A percentile compares a stretch with the other conserved stretches of the same genome.
phyloP scores from a whole-genome alignment of 163 green algal genomes.

The Trebouxiophyceae sp. region DNA sequence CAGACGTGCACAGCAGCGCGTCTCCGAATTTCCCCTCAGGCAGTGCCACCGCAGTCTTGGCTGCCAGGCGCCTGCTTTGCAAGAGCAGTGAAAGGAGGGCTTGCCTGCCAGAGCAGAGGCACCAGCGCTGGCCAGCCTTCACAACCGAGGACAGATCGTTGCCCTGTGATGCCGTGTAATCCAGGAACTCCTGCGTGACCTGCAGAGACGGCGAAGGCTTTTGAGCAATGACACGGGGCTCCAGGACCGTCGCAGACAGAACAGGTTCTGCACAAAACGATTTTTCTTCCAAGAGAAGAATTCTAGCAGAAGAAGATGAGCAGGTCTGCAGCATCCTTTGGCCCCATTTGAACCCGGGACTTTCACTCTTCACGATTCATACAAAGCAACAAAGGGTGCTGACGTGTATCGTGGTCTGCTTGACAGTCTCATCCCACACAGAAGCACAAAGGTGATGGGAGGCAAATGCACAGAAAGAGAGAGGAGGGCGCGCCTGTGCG shows the following conservation, averaged over 20 bases:
- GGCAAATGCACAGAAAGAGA: not conserved
- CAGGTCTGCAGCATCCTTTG: no score
- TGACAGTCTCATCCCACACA: not conserved
- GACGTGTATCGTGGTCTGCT: not conserved
- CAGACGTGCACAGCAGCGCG: not conserved
- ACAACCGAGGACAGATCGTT: slow-evolving; percentile 59
- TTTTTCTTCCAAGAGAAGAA: not conserved
- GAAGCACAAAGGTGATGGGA: not conserved
- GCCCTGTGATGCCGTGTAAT: slow-evolving; percentile 23
- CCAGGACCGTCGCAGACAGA: no score
- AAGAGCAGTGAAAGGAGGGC: not conserved
- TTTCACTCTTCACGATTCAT: no score
- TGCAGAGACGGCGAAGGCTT: not conserved
- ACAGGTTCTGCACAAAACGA: not conserved
- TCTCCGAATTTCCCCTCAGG: no score
- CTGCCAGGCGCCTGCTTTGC: not conserved
- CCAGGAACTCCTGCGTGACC: slow-evolving; percentile 35
- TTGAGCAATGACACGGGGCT: no score
- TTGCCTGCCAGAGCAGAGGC: slow-evolving; percentile 29
- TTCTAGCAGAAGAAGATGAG: not conserved
- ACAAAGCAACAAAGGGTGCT: not conserved
- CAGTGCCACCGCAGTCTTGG: not conserved
- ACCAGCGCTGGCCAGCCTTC: slow-evolving; percentile 42
- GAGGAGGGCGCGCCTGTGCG: not conserved
- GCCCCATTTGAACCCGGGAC: no score